phyloP scores from a whole-genome alignment of 441 rosid species.

The Populus hybrid region DNA sequence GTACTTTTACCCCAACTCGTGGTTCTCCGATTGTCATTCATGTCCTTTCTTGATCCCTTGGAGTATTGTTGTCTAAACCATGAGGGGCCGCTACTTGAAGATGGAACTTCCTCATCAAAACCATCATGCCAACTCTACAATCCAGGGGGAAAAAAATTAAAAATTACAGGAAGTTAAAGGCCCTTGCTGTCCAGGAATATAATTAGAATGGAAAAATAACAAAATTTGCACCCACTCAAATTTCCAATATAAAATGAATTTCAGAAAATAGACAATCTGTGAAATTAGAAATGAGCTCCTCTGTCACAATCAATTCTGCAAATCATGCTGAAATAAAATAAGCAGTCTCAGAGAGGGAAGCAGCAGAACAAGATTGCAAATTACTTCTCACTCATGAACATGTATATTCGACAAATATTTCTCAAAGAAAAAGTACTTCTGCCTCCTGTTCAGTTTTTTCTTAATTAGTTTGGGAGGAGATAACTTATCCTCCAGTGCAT shows the following conservation, averaged over 20 bases:
- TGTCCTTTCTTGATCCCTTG: conserved; percentile 40
- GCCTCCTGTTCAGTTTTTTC: too few relatives aligned
- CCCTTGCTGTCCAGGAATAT: neutral
- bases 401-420: neutral
- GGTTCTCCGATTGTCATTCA: conserved; percentile 36
- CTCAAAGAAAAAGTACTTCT: neutral
- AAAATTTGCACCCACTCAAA: neutral
- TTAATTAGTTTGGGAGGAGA: too few relatives aligned
- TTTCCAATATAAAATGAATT: neutral
- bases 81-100: conserved; percentile 43
- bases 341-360: neutral
- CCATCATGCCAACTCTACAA: conserved; percentile 54
- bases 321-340: neutral
- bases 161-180: neutral
- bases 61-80: conserved; percentile 58
- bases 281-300: neutral
- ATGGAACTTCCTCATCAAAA: conserved; percentile 46
- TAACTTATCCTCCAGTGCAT: too few relatives aligned
- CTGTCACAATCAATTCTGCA: neutral
- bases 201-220: neutral
- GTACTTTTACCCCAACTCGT: conserved; percentile 52
- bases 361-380: neutral
- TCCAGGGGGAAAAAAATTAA: conserved; percentile 4
- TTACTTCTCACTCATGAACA: neutral
- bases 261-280: neutral